Evolutionary conservation across 306 rosid genomes (phyloP), one percentile per base, ranked within the genome.

Genomic region (Medicago truncatula): DNA sequence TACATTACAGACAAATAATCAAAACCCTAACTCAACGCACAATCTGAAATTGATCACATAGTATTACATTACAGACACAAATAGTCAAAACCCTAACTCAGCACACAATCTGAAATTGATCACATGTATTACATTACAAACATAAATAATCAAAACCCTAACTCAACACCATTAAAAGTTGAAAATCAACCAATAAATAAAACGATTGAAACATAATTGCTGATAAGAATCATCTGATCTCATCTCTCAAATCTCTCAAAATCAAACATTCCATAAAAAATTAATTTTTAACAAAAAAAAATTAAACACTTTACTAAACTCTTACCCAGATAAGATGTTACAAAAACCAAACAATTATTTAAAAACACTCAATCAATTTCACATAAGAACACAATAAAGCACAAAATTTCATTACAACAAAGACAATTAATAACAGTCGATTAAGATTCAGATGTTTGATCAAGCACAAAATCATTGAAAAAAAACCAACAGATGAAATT

Each of bases 221-320:
- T n/a, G 76, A 52, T 17, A 36, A 75, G 70, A 81, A 83, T 69
- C 53, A 49, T 38, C 64, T 67, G 83, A 84, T 88, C 80, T 79
- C 87, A 47, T 74, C 77, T 16, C 72, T 44, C 72, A 8, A 62
- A 47, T 74, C 77, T 16, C 72, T 44, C 74, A 7, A 62, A 70
- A 85, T 66, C 80, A 81, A 85, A 82, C 75, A 49, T 18, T 31
- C 71, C 72, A 46, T 14, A 34, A 63, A n/a, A 70, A 38, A 50
- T 12, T 11, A 43, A 79, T 28, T 0, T 36, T 9, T 10, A 1
- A 5, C 2, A 1, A 5, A 4, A 11, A 11, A 56, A 49, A 18
- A 9, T 16, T 31, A 38, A 39, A 63, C 60, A 78, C 64, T 78
- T 78, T 71, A 71, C 81, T 60, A 76, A 60, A 74, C n/a, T 9